A percentile compares a stretch with the other conserved stretches of the same genome.
Conservation (phyloP, 345 rosid species). For the Psidium friedrichsthalianum region DNA sequence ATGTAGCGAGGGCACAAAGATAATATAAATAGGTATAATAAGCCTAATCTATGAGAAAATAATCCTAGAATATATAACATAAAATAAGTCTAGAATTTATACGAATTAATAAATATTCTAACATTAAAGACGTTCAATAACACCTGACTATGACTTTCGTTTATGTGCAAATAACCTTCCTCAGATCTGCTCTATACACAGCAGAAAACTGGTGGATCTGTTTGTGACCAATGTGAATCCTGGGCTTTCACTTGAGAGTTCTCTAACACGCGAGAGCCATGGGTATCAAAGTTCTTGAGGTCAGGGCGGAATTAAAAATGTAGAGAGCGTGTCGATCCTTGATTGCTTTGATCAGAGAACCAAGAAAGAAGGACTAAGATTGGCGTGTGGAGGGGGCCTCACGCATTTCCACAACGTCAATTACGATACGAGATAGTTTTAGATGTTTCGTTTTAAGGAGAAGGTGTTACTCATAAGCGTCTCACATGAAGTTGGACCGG, state of each 20-base stretch:
- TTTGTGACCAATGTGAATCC: not conserved
- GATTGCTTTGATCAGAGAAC: not conserved
- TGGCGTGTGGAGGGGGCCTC: not conserved
- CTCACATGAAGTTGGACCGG: not conserved
- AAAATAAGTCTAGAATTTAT: no score
- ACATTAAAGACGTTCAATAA: not conserved
- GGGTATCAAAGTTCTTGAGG: not conserved
- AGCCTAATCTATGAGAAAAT: no score
- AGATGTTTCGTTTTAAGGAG: no score
- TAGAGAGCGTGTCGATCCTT: not conserved
- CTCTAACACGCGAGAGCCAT: not conserved
- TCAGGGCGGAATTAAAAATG: not conserved
- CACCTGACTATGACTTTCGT: not conserved
- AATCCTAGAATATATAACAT: no score
- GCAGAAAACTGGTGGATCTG: not conserved
- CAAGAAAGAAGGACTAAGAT: not conserved
- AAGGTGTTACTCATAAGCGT: not conserved
- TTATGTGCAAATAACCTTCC: not conserved
- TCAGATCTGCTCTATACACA: not conserved
- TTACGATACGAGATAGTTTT: not conserved
- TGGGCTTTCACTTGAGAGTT: not conserved
- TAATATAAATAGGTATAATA: no score
- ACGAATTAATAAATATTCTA: no score
- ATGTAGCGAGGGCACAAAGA: no score
- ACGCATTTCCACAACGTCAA: not conserved